Evolutionary conservation across 2,329 filamentous ascomycete species (phyloP).

Genomic region (Chrysosporium keratinophilum): DNA sequence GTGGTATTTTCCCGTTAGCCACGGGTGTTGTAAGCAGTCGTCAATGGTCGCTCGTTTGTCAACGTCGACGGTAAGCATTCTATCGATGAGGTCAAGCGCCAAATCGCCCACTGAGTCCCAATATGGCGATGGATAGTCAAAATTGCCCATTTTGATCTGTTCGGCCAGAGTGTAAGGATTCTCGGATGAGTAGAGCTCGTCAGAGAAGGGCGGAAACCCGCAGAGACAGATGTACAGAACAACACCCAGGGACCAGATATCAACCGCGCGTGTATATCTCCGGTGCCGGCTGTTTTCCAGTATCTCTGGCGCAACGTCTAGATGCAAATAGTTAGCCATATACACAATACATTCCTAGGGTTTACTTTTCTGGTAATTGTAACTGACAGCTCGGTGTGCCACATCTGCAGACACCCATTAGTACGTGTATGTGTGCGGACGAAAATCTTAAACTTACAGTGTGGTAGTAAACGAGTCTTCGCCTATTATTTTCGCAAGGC

Average conservation of each 20-base stretch:
- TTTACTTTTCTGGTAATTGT: neutral
- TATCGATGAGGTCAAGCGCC: slow-evolving; percentile 85
- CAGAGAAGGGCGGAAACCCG: slow-evolving; percentile 92
- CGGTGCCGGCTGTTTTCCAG: slow-evolving; percentile 69
- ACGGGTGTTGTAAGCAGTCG: slow-evolving; percentile 81
- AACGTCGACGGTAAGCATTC: slow-evolving; percentile 83
- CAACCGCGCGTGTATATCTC: slow-evolving; percentile 88
- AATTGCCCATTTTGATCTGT: slow-evolving; percentile 79
- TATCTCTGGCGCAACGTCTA: slow-evolving; percentile 88
- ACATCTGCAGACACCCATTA: slow-evolving; percentile 40
- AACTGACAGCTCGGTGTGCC: slow-evolving; percentile 77
- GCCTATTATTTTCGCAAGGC: slow-evolving; percentile 94
- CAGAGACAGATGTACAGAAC: slow-evolving; percentile 96
- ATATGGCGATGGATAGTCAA: slow-evolving; percentile 92
- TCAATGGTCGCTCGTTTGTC: slow-evolving; percentile 78
- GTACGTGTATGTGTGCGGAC: slow-evolving; percentile 7
- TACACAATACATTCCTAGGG: neutral
- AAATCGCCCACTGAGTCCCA: slow-evolving; percentile 83
- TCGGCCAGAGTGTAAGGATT: slow-evolving; percentile 80
- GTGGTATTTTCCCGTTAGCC: slow-evolving; percentile 56
- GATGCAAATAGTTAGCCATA: slow-evolving; percentile 1
- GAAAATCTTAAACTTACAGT: slow-evolving; percentile 44
- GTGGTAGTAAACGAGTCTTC: slow-evolving; percentile 98
- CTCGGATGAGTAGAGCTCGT: slow-evolving; percentile 71
- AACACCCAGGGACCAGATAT: slow-evolving; percentile 95